Base-by-base conservation (phyloP, 352 stramenopile species). In the Globisporangium splendens region DNA sequence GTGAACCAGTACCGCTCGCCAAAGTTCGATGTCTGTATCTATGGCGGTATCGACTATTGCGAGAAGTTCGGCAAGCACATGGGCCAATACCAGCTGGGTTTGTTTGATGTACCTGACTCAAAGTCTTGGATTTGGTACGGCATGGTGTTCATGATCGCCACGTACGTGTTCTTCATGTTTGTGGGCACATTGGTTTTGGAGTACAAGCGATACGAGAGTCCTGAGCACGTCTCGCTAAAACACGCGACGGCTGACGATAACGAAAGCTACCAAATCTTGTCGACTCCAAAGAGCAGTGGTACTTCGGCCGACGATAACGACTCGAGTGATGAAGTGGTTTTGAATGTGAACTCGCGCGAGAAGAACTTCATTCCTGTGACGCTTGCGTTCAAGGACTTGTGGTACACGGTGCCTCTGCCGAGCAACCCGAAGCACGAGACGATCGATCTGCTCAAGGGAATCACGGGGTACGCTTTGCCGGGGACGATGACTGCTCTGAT, bases 401-500 rank as follows among this genome's bases (percentile, higher is more conserved):
- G 56, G 43, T 72, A 72, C 51, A 66, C 63, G 10, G 58, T 72
- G 15, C 28, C 50, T 2, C 17, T 54, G 15, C 46, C 44, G 3
- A 33, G 33, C 17, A 50, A 55, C 10, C 35, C 33, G 6, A 62
- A 70, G 17, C 24, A 31, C 24, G 35, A 59, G 48, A 46, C 33
- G 11, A 69, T 69, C 35, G 52, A 70, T n/a, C 17, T 86, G 20
- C 70, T 86, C 28, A 54, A 59, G 13, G 50, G 65, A 5, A 63
- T 86, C 46, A 60, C 46, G 1, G 77, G 72, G 1, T 65, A 69
- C 44, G 66, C 68, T 7, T 17, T 46, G 5, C 73, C 76, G 0
- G 75, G 75, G 8, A 59, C 44, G 20, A 66, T 86, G 28, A 73
- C 64, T 1, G 74, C 74, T 15, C 55, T 83, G n/a, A 80, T 83